phyloP scores from a whole-genome alignment of 805 yeast genomes.

The Cyberlindnera amylophila region DNA sequence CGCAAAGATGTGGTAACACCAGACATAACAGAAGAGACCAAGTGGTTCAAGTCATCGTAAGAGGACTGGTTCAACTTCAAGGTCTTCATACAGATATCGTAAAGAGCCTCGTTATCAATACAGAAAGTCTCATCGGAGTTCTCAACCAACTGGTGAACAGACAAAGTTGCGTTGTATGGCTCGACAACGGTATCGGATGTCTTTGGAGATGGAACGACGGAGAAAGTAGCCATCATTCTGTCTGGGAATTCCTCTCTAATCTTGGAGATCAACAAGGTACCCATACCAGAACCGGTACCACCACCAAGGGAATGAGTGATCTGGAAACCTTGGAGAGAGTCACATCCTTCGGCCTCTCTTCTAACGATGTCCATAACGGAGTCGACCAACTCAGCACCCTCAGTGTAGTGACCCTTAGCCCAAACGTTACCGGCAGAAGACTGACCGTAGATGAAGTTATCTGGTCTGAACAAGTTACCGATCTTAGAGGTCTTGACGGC shows the following conservation, averaged over 20 bases:
- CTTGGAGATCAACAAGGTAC: constrained; percentile 88
- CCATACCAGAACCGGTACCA: constrained; percentile 99
- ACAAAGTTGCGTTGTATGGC: constrained; percentile 95
- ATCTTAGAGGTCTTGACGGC: constrained; percentile 93
- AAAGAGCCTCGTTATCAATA: constrained; percentile 98
- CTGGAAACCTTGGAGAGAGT: constrained; percentile 94
- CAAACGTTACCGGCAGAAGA: constrained; percentile 99
- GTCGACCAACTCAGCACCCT: constrained; percentile 92
- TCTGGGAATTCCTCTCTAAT: constrained; percentile 91
- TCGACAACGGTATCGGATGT: constrained; percentile 96
- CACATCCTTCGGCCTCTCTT: constrained; percentile 95
- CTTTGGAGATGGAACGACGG: constrained; percentile 98
- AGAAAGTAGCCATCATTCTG: constrained; percentile 95
- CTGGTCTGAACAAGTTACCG: constrained; percentile 94
- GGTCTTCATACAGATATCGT: constrained; percentile 96
- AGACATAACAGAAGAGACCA: constrained; percentile 96
- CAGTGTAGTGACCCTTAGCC: constrained; percentile 98
- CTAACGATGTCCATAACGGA: constrained; percentile 93
- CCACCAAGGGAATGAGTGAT: constrained; percentile 98
- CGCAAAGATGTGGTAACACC: constrained; percentile 97
- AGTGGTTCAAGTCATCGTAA: constrained; percentile 78
- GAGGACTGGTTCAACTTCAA: constrained; percentile 89
- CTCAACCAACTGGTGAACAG: constrained; percentile 95
- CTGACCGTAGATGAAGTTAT: constrained; percentile 93
- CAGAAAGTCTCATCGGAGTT: constrained; percentile 98